phyloP scores from a whole-genome alignment of 2,329 filamentous ascomycete genomes.

The Trichoderma sp. region DNA sequence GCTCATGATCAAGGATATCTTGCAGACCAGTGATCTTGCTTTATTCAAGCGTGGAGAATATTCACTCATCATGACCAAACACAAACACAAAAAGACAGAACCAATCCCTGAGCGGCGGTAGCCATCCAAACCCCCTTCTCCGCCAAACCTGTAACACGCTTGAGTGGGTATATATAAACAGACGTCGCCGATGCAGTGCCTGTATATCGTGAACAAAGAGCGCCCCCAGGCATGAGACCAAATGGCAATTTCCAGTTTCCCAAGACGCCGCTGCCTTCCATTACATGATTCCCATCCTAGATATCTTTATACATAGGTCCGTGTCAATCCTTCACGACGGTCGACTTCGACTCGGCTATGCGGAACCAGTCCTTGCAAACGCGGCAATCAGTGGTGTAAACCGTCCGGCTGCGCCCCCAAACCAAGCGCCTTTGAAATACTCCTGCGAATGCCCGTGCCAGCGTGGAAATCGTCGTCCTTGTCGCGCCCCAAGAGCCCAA shows the following conservation, averaged over 20 bases:
- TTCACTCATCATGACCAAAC: conserved; percentile 3
- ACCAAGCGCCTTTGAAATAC: conserved; percentile 51
- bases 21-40: neutral
- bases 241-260: conserved; percentile 9
- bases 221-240: conserved; percentile 22
- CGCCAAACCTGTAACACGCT: conserved; percentile 25
- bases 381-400: conserved; percentile 2
- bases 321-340: neutral
- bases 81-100: neutral
- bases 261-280: conserved; percentile 14
- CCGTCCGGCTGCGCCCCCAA: conserved; percentile 38
- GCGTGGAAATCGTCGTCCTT: conserved; percentile 40
- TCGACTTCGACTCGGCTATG: neutral
- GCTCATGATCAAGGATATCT: neutral
- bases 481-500: conserved; percentile 51
- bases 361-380: neutral
- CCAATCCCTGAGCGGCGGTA: neutral
- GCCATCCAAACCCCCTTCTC: conserved; percentile 8
- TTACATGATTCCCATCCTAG: neutral
- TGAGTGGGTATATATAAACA: conserved; percentile 33
- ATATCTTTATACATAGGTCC: neutral
- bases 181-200: conserved; percentile 22
- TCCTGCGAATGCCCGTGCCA: conserved; percentile 49
- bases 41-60: neutral
- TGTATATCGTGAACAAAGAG: conserved; percentile 25